These are phyloP conservation scores for Trichoderma hamatum DNA, from an alignment of 2,329 filamentous ascomycete species.

Conservation along the genomic window DNA sequence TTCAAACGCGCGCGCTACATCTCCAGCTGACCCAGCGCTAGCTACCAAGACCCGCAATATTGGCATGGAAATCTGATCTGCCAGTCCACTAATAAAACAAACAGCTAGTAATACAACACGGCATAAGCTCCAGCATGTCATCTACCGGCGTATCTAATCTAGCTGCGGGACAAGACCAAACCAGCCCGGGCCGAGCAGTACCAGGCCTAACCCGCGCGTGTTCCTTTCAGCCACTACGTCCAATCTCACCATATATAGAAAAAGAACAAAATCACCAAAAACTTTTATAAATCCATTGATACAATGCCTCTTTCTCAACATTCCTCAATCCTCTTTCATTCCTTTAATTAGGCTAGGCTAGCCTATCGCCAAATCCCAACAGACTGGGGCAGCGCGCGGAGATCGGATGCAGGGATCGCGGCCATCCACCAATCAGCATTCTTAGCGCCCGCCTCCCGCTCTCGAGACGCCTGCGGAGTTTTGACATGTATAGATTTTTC, in stretches of 20 bases:
- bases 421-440: neutral
- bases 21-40: neutral
- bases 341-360: neutral
- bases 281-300: neutral
- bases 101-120: neutral
- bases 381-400: neutral
- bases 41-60: neutral
- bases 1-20: conserved; percentile 22
- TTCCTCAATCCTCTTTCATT: neutral
- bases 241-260: neutral
- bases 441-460: conserved; percentile 22
- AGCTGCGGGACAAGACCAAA: neutral
- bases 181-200: neutral
- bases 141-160: neutral
- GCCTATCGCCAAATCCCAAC: neutral
- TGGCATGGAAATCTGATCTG: neutral
- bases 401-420: neutral
- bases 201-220: neutral
- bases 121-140: neutral
- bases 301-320: neutral
- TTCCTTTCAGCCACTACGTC: neutral
- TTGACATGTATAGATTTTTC: neutral
- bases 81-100: neutral
- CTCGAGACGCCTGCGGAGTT: conserved; percentile 22
- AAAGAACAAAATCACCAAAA: neutral